Evolutionary conservation across 2,329 filamentous ascomycete genomes (phyloP).

Genomic region (Zalaria sp.): DNA sequence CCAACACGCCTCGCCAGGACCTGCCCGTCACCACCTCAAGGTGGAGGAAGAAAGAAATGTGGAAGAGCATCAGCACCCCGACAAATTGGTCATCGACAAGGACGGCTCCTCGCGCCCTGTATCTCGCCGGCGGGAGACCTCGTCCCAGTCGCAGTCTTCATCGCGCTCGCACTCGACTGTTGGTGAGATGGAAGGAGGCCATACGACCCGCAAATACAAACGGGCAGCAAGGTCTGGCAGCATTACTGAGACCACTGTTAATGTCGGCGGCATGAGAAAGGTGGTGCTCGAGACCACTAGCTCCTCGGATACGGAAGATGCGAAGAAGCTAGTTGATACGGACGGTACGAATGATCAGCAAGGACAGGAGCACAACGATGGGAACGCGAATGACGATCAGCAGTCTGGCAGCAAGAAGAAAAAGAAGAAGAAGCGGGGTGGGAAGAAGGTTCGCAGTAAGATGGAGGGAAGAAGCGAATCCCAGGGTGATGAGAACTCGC

Average conservation of each 20-base stretch:
- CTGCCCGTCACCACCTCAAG: background rate
- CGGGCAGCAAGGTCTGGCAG: slow-evolving; percentile 51
- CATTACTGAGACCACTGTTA: slow-evolving; percentile 66
- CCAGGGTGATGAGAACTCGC: too few relatives aligned
- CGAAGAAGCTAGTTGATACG: slow-evolving; percentile 14
- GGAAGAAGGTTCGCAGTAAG: slow-evolving; percentile 9
- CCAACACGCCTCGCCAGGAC: slow-evolving; percentile 1
- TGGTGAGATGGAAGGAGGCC: slow-evolving; percentile 13
- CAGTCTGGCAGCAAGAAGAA: slow-evolving; percentile 7
- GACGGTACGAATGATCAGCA: slow-evolving; percentile 6
- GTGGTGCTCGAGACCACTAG: slow-evolving; percentile 58
- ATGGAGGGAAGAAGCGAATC: too few relatives aligned
- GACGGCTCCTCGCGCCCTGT: slow-evolving; percentile 4
- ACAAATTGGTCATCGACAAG: slow-evolving; percentile 3
- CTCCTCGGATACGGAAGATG: slow-evolving; percentile 32
- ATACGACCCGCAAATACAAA: slow-evolving; percentile 12
- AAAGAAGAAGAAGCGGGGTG: slow-evolving; percentile 10
- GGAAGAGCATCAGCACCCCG: slow-evolving; percentile 4
- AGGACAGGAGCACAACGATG: slow-evolving; percentile 3
- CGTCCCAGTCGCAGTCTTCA: slow-evolving; percentile 4
- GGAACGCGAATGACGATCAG: slow-evolving; percentile 3
- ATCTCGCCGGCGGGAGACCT: background rate
- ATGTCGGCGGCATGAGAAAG: slow-evolving; percentile 61
- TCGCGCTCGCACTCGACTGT: background rate
- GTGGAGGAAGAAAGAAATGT: slow-evolving; percentile 1